Evolutionary conservation across 768 basidiomycete genomes (phyloP).

Genomic region (Tephrocybe sp.): DNA sequence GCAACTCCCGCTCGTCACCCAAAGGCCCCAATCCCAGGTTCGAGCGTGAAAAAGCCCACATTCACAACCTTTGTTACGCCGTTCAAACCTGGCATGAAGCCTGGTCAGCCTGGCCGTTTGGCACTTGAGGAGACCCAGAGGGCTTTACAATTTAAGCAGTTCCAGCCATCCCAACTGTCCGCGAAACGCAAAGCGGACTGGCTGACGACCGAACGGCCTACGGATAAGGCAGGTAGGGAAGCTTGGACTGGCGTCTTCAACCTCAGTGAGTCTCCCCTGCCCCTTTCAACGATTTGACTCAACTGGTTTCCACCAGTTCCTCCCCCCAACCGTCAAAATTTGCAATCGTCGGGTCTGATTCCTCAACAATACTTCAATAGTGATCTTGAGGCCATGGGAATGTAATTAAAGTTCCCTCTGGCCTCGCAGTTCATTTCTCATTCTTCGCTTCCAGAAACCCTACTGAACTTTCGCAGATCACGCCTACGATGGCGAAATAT

Average conservation of each 20-base stretch:
- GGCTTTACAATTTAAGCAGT: constrained; percentile 10
- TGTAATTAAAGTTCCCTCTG: constrained; percentile 38
- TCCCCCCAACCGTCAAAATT: constrained; percentile 38
- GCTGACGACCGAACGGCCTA: constrained; percentile 16
- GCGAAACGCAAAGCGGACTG: constrained; percentile 13
- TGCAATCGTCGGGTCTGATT: constrained; percentile 47
- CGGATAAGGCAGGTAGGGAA: constrained; percentile 2
- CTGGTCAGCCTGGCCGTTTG: constrained; percentile 38
- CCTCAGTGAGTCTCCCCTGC: constrained; percentile 34
- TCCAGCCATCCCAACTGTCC: constrained; percentile 9
- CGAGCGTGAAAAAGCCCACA: constrained; percentile 20
- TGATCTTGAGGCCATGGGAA: constrained; percentile 50
- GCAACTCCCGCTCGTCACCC: constrained; percentile 16
- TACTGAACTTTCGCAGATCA: constrained; percentile 52
- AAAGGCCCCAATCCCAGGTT: background rate
- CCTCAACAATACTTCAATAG: constrained; percentile 46
- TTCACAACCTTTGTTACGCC: constrained; percentile 58
- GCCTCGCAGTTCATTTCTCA: constrained; percentile 3
- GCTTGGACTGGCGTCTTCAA: constrained; percentile 35
- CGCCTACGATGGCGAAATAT: constrained; percentile 52
- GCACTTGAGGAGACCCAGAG: constrained; percentile 24
- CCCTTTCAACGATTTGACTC: background rate
- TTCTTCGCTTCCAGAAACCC: constrained; percentile 38
- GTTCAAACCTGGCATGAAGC: constrained; percentile 55
- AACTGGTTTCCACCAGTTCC: constrained; percentile 22